A percentile compares a stretch with the other conserved stretches of the same genome.
Evolutionary conservation across 2,329 filamentous ascomycete species (phyloP).

Genomic region (Exophiala bonariae): DNA sequence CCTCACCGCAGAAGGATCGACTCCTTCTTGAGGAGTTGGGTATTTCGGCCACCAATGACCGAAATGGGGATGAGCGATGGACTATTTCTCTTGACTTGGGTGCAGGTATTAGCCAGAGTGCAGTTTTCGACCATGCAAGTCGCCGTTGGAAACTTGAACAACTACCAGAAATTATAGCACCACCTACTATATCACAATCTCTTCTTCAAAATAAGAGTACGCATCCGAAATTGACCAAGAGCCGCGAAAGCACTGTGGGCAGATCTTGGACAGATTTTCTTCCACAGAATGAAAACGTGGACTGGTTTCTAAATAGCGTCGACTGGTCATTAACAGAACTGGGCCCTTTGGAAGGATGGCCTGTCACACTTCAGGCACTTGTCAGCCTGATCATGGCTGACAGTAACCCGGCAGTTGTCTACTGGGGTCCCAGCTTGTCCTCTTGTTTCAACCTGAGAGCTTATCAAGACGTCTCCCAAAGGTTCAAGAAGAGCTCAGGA

Average conservation of each 20-base stretch:
- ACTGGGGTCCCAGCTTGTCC: conserved; percentile 32
- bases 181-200: neutral
- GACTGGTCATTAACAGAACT: conserved; percentile 52
- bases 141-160: conserved; percentile 3
- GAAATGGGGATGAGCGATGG: conserved; percentile 12
- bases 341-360: conserved; percentile 50
- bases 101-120: neutral
- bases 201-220: too few relatives aligned
- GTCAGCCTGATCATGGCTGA: conserved; percentile 48
- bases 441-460: conserved; percentile 16
- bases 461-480: conserved; percentile 8
- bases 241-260: too few relatives aligned
- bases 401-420: conserved; percentile 41
- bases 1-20: neutral
- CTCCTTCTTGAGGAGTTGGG: conserved; percentile 10
- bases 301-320: conserved; percentile 40
- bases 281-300: conserved; percentile 31
- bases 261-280: conserved; percentile 14
- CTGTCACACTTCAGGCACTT: conserved; percentile 47
- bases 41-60: conserved; percentile 6
- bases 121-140: conserved; percentile 6
- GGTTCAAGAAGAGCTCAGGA: conserved; percentile 1
- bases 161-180: too few relatives aligned
- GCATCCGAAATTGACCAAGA: neutral
- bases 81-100: conserved; percentile 8